Evolutionary conservation across 306 rosid species (phyloP).

Genomic region (Neltuma alba): DNA sequence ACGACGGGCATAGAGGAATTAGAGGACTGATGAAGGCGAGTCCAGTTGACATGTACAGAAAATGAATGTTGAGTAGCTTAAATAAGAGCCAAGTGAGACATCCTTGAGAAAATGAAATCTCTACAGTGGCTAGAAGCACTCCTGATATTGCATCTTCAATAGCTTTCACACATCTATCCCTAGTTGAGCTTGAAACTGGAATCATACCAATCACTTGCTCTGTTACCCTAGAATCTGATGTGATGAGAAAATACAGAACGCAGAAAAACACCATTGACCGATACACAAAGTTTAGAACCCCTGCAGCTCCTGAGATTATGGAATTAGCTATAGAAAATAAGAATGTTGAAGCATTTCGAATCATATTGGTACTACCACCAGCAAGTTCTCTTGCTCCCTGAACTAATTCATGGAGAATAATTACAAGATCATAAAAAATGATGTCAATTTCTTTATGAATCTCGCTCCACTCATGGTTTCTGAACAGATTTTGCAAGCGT

Average conservation of each 20-base stretch:
- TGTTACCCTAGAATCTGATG: conserved; percentile 93
- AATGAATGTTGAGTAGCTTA: conserved; percentile 72
- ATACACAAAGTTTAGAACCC: conserved; percentile 83
- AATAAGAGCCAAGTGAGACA: too few relatives aligned
- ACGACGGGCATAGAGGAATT: conserved; percentile 76
- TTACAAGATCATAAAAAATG: conserved; percentile 66
- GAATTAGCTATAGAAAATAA: conserved; percentile 68
- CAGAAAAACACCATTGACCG: conserved; percentile 87
- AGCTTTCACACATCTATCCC: conserved; percentile 83
- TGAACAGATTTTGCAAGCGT: conserved; percentile 63
- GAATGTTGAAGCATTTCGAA: conserved; percentile 69
- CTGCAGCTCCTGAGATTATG: conserved; percentile 84
- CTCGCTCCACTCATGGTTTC: conserved; percentile 71
- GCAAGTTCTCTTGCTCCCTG: conserved; percentile 84
- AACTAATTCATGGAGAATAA: conserved; percentile 77
- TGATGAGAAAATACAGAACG: conserved; percentile 87
- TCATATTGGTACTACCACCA: conserved; percentile 62
- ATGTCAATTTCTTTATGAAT: conserved; percentile 66
- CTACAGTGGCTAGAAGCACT: conserved; percentile 87
- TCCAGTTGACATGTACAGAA: conserved; percentile 85
- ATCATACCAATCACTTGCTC: conserved; percentile 82
- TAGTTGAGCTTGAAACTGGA: conserved; percentile 64
- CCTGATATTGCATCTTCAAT: conserved; percentile 86
- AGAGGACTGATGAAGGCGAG: conserved; percentile 79
- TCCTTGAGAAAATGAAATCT: conserved; percentile 87